Base-by-base conservation (phyloP, 2,329 filamentous ascomycete species). In the Calonectria hawksworthii region DNA sequence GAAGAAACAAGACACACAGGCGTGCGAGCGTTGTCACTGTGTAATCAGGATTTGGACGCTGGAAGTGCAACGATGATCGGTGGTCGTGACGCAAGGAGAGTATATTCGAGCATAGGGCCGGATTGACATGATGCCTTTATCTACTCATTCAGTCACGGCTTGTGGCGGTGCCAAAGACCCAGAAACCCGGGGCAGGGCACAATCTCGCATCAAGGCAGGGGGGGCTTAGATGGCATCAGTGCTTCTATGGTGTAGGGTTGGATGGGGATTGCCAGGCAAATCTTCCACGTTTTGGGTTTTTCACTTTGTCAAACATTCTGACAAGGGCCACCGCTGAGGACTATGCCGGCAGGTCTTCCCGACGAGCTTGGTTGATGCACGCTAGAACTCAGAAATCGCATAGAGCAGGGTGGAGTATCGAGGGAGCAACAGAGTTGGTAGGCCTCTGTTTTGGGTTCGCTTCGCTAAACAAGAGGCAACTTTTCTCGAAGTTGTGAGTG, bases 1-100 rank as follows among this genome's bases (percentile, higher is more conserved):
- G 75, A 75, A 54, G 30, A 47, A n/a, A 80, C 76, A 74, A 70
- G 59, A 72, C 44, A 75, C 68, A 77, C 32, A 70, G 74, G 56
- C 30, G 78, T 75, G 64, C 76, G 77, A 72, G 51, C 54, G 50
- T 32, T 65, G 68, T 72, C 56, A 74, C 56, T 21, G 69, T 67
- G 66, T 68, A 70, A 73, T 74, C 71, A 75, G 68, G 72, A 71
- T 36, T 44, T 72, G 68, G 69, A 74, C 54, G 61, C 69, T 69
- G 51, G 66, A 73, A 61, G 79, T 79, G 64, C 70, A 47, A 80
- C 76, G 54, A 44, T 47, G 50, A 67, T 44, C 28, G 63, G 47
- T 41, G 69, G 59, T 70, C 69, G 75, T 68, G 70, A 67, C 68
- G 70, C 66, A 63, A 73, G 21, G 30, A 71, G 51, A 63, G 4